Conservation (phyloP, 1,284 basidiomycete genomes). For the Ceraceosorus guamensis region DNA sequence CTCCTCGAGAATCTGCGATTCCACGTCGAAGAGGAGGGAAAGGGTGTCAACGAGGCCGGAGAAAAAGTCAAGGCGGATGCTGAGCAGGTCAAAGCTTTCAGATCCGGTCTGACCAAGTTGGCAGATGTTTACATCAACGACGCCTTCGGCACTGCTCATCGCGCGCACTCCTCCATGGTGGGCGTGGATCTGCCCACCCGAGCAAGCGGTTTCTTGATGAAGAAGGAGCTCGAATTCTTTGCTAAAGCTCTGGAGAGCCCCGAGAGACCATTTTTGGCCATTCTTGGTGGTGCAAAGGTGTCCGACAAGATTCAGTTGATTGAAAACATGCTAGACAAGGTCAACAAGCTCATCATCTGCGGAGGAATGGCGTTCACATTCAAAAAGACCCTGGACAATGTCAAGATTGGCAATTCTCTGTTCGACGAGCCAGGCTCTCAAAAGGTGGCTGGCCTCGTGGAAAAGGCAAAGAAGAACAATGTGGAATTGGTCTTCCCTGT, state of each 20-base stretch:
- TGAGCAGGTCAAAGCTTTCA: conserved; percentile 73
- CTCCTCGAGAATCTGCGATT: conserved; percentile 96
- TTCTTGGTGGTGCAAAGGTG: conserved; percentile 96
- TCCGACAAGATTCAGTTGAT: conserved; percentile 98
- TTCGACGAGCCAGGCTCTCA: conserved; percentile 84
- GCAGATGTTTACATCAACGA: conserved; percentile 98
- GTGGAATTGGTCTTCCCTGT: conserved; percentile 93
- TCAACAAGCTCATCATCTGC: conserved; percentile 90
- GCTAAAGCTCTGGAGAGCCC: conserved; percentile 93
- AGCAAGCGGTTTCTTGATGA: conserved; percentile 92
- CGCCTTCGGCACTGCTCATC: conserved; percentile 96
- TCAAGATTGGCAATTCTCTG: conserved; percentile 87
- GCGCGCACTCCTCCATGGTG: conserved; percentile 97
- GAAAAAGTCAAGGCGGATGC: conserved; percentile 88
- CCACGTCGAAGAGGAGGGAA: conserved; percentile 97
- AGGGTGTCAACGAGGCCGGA: conserved; percentile 82
- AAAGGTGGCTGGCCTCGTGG: conserved; percentile 75
- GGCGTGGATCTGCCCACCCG: conserved; percentile 87
- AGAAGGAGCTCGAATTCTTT: conserved; percentile 98
- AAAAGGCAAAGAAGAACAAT: conserved; percentile 87
- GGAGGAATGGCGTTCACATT: conserved; percentile 99
- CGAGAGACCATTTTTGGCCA: conserved; percentile 92
- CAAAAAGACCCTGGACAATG: conserved; percentile 83
- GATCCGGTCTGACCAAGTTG: conserved; percentile 76
- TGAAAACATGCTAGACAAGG: conserved; percentile 98